Base-by-base conservation (phyloP, 768 basidiomycete genomes). In the Leccinum pellstonianum region DNA sequence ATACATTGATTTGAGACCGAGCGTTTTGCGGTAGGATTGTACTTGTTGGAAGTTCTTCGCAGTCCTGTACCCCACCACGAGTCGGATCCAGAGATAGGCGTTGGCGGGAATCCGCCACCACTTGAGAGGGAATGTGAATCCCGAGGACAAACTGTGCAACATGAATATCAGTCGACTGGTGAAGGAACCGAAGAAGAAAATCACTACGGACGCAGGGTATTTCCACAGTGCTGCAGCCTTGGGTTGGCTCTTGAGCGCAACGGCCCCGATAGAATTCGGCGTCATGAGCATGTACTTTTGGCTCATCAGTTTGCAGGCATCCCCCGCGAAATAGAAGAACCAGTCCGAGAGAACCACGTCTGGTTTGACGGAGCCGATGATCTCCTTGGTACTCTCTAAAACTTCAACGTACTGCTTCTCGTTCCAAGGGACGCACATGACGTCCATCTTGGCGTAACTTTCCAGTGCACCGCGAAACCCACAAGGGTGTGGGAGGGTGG, bases 21-120 rank as follows among this genome's bases (percentile, higher is more conserved):
- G 59, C 0, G 64, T 61, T 46, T 9, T 61, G 17, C 56, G 63
- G 3, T 47, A 14, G 37, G 41, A 14, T 10, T 14, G 5, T 2
- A 35, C 25, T 35, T 29, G 29, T 9, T 10, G 53, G 4, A 35
- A 5, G 7, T 35, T 14, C 11, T 10, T 2, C 4, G 57, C 43
- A 5, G 19, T 23, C 23, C 15, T 9, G 1, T 25, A 3, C 17
- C 2, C 10, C 6, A 31, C 23, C 19, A 29, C 4, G 37, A 52
- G 19, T 19, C 41, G 58, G 37, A 60, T 29, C 17, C 10, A 12
- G 21, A 57, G 56, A 37, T 61, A 61, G 11, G 46, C 37, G 21
- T 64, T 64, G 25, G 56, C 17, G 3, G 54, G 58, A n/a, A 64
- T 37, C 37, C 57, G 54, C 58, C 56, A 64, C 64, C 63, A 64